Base-by-base conservation (phyloP, 352 stramenopile species). In the Saprolegnia parasitica region DNA sequence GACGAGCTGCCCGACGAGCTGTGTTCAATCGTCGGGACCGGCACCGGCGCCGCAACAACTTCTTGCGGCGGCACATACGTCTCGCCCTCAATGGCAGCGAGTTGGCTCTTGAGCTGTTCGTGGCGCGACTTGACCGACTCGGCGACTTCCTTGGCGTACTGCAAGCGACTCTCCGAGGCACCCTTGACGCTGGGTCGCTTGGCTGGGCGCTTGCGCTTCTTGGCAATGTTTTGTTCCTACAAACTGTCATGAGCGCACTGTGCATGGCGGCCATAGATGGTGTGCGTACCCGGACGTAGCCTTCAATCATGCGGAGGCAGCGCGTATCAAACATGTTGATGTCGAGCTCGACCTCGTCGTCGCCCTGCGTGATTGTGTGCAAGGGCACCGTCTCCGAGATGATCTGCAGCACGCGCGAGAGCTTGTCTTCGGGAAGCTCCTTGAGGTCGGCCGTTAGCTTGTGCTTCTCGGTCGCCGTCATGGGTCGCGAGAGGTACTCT, bases 271-370 rank as follows among this genome's bases (percentile, higher is more conserved):
- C n/a, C n/a, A n/a, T n/a, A n/a, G n/a, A 16, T 29, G 20, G 56
- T 71, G 23, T 75, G 81, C 83, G 74, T 84, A 95, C 87, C 75
- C 84, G 78, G 76, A 96, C 83, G 71, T 93, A 96, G 74, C 86
- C 86, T 84, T 96, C 86, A 52, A 96, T 82, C 86, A 94, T 94
- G 47, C 87, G 79, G 67, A 96, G 77, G 74, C 86, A 93, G 35
- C 86, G 74, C 2, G 87, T 94, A 63, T 94, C 86, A 71, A 96
- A 93, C 64, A 85, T 83, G 68, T 93, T 93, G 74, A 96, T 91
- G 57, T 96, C 87, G 78, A 96, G 85, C 76, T 96, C 87, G 65
- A 96, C 81, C 83, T 94, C 87, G 56, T 90, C 82, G 56, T 90
- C 86, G 67, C 91, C 86, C 60, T 94, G 91, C 11, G 84, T 84